These are phyloP conservation scores for Asterionellopsis glacialis DNA, from an alignment of 108 stramenopile genomes.

Conservation along the genomic window DNA sequence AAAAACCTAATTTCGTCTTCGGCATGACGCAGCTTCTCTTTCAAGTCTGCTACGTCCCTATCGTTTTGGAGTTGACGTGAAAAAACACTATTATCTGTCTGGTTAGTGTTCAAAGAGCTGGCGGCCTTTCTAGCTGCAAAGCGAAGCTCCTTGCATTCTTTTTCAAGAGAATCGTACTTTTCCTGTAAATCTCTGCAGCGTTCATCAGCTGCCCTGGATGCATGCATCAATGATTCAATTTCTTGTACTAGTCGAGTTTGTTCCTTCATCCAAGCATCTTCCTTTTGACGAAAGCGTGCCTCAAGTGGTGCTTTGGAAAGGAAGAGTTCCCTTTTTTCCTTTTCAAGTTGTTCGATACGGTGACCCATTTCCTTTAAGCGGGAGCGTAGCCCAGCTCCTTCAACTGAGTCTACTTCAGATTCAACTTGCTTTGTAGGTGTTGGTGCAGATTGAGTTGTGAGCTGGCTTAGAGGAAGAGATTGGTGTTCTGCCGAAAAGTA, in stretches of 20 bases:
- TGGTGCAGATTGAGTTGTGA: constrained; percentile 3
- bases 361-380: constrained; percentile 64
- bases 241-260: constrained; percentile 52
- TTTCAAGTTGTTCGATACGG: constrained; percentile 68
- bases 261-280: constrained; percentile 73
- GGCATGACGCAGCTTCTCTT: constrained; percentile 56
- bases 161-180: constrained; percentile 53
- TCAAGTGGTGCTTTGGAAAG: constrained; percentile 88
- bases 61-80: constrained; percentile 63
- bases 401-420: constrained; percentile 37
- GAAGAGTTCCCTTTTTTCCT: constrained; percentile 75
- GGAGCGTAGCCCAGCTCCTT: constrained; percentile 57
- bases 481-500: not conserved
- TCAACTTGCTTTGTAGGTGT: not conserved
- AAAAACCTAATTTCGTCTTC: constrained; percentile 74
- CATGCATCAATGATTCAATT: constrained; percentile 45
- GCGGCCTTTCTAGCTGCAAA: constrained; percentile 62
- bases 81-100: constrained; percentile 48
- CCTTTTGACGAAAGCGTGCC: constrained; percentile 78
- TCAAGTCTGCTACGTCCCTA: constrained; percentile 62
- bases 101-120: constrained; percentile 20
- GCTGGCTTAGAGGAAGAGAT: not conserved
- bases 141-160: constrained; percentile 50
- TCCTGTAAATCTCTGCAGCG: constrained; percentile 58
- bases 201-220: constrained; percentile 60